Percentiles rank a stretch among this genome's conserved stretches.
Conservation (phyloP, 768 basidiomycete species). For the Tulasnella sp. region DNA sequence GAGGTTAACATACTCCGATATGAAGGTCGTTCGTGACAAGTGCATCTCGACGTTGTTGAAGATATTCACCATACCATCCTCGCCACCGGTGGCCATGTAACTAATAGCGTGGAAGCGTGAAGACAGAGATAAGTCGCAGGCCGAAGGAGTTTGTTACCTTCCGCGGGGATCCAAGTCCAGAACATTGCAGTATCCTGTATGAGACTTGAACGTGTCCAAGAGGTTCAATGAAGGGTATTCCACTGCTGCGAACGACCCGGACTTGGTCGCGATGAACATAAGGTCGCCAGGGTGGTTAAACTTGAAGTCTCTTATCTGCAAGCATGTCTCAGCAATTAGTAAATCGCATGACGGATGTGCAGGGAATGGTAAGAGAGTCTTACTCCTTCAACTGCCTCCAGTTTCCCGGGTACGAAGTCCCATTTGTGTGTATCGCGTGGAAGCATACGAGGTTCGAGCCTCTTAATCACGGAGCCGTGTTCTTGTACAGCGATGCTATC, state of each 20-base stretch:
- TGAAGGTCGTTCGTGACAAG: not conserved
- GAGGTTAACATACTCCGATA: not conserved
- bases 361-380: not conserved
- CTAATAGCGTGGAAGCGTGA: not conserved
- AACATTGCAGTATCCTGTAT: slow-evolving; percentile 4
- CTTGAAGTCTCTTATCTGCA: slow-evolving; percentile 11
- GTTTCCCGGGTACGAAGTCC: not conserved
- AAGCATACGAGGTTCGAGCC: not conserved
- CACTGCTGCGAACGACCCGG: not conserved
- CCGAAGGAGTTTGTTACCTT: not conserved
- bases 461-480: not conserved
- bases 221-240: slow-evolving; percentile 7
- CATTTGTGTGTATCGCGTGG: not conserved
- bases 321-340: not conserved
- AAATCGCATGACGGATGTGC: too few species aligned
- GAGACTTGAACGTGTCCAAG: slow-evolving; percentile 1
- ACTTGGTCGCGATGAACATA: slow-evolving; percentile 2
- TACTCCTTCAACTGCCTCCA: not conserved
- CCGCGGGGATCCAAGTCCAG: slow-evolving; percentile 8
- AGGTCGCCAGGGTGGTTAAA: slow-evolving; percentile 12
- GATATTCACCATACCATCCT: slow-evolving; percentile 9
- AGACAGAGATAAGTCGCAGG: not conserved
- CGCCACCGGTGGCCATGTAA: slow-evolving; percentile 9
- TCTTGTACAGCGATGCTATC: slow-evolving; percentile 3
- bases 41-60: slow-evolving; percentile 11